A percentile compares a stretch with the other conserved stretches of the same genome.
phyloP scores from a whole-genome alignment of 192 early-diverging fungal genomes.

The Piromyces sp. region DNA sequence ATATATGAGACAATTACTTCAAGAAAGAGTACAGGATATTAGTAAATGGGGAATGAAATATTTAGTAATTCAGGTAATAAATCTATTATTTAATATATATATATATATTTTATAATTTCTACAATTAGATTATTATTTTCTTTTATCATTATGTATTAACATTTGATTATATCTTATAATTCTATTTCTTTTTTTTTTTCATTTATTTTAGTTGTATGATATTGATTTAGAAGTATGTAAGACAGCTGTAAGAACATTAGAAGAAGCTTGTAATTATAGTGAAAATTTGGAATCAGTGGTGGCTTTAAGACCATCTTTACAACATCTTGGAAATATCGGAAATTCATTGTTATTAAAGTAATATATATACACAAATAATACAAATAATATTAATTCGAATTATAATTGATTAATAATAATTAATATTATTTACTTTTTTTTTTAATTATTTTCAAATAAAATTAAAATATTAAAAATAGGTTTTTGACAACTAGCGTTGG shows the following conservation, averaged over 20 bases:
- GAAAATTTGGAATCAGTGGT: constrained; percentile 54
- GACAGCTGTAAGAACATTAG: constrained; percentile 45
- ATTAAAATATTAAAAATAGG: no score
- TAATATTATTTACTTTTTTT: no score
- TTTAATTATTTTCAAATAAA: no score
- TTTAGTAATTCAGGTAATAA: constrained; percentile 40
- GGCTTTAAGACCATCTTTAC: constrained; percentile 46
- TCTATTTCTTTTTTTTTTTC: no score
- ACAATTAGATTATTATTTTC: no score
- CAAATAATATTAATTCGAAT: neutral
- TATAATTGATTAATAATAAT: no score
- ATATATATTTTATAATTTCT: no score
- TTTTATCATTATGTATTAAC: no score
- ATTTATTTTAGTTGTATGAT: constrained; percentile 49
- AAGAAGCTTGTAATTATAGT: constrained; percentile 43
- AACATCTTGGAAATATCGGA: constrained; percentile 50
- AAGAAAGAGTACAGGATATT: constrained; percentile 31
- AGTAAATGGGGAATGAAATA: constrained; percentile 58
- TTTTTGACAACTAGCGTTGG: constrained; percentile 57
- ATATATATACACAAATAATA: neutral
- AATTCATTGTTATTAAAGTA: constrained; percentile 46
- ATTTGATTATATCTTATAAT: no score
- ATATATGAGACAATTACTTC: constrained; percentile 48
- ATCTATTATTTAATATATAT: no score
- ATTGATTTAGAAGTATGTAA: constrained; percentile 51